Base-by-base conservation (phyloP, 2,329 filamentous ascomycete species). In the Claviceps monticola region DNA sequence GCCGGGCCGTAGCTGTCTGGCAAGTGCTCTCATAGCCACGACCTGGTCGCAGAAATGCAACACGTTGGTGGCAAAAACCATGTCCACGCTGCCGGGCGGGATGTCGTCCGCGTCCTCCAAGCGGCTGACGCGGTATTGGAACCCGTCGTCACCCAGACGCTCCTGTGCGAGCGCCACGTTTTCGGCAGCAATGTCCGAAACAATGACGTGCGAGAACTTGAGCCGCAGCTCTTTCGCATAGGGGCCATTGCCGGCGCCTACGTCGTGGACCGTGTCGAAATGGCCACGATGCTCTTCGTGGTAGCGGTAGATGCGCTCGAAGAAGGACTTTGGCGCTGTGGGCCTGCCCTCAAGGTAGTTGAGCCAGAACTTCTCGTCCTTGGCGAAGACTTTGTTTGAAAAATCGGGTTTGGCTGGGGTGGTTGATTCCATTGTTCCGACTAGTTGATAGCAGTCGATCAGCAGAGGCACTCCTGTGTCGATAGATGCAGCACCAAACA, bases 171-270 rank as follows among this genome's bases (percentile, higher is more conserved):
- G 42, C 17, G 54, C 50, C 7, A 62, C 52, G 46, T 59, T 60
- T 21, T 52, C 46, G 4, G 51, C 17, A 8, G 51, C 53, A 23
- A 60, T 56, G 46, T 61, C 61, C 14, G 59, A 61, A 14, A 61
- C 52, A 23, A 62, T 54, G 46, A 62, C 58, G 42, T 58, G 54
- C 17, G 5, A 11, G 50, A 62, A 62, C 8, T 41, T 51, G 14
- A 51, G 42, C 4, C 55, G 54, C 13, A 62, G 52, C 21, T 51
- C 43, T 7, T 41, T 16, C 1, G 59, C 53, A 17, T 58, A 56
- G 6, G 56, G 54, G 1, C 57, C 61, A 44, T 57, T 55, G 4
- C 61, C 60, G 1, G 59, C 60, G 6, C 60, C 59, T 16, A 56
- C 56, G 34, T 61, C 59, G 48, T 62, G 59, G 1, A 50, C 56